Percentiles rank a stretch among this genome's conserved stretches.
These are phyloP conservation scores for Colletotrichum salicis DNA, from an alignment of 2,329 filamentous ascomycete species.

Conservation along the genomic window DNA sequence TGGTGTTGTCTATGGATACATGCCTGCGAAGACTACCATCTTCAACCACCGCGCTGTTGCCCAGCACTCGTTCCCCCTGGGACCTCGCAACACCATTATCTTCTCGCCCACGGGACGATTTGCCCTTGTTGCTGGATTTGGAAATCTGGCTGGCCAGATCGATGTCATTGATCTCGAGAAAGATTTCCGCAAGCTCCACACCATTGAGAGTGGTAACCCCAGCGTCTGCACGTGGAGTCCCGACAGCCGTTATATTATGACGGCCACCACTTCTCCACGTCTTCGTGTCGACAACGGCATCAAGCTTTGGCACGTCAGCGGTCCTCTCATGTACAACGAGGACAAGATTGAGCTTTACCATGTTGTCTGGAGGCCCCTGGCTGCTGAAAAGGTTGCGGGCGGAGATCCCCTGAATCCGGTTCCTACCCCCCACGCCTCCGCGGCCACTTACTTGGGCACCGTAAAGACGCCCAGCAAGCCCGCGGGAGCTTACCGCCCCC, in stretches of 20 bases:
- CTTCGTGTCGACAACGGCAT: conserved; percentile 97
- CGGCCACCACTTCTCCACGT: conserved; percentile 95
- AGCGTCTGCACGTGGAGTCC: conserved; percentile 98
- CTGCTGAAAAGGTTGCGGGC: conserved; percentile 65
- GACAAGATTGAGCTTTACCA: conserved; percentile 96
- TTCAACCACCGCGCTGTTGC: conserved; percentile 90
- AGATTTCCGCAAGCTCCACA: conserved; percentile 91
- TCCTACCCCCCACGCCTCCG: conserved; percentile 84
- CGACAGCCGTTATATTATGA: conserved; percentile 94
- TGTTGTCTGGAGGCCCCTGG: conserved; percentile 85
- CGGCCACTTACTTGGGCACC: conserved; percentile 81
- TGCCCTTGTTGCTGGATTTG: conserved; percentile 93
- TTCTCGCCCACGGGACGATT: conserved; percentile 96
- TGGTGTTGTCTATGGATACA: conserved; percentile 96
- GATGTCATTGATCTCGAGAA: conserved; percentile 97
- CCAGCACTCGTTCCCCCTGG: conserved; percentile 86
- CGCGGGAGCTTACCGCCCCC: conserved; percentile 94
- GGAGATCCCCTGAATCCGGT: conserved; percentile 79
- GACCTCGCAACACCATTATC: conserved; percentile 90
- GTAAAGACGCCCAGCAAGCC: conserved; percentile 97
- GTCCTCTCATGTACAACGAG: conserved; percentile 91
- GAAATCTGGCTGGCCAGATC: conserved; percentile 96
- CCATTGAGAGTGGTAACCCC: conserved; percentile 94
- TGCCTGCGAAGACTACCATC: conserved; percentile 99
- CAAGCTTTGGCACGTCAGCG: conserved; percentile 92